Conservation (phyloP, 208 protist genomes). For the Leishmania tarentolae region DNA sequence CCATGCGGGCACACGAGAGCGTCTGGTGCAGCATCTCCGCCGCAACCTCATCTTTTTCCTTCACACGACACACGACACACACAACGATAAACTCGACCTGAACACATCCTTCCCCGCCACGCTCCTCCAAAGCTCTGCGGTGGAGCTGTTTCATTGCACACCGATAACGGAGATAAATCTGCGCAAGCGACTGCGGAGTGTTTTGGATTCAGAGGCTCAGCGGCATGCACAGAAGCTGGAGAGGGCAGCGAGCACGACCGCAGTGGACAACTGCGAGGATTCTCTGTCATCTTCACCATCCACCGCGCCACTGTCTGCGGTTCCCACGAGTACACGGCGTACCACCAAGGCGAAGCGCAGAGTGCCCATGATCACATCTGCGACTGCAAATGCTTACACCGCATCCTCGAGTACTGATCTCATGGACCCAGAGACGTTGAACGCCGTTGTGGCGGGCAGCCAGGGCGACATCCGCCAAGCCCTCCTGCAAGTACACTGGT, state of each 20-base stretch:
- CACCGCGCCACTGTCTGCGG: not conserved
- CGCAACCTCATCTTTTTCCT: slow-evolving; percentile 74
- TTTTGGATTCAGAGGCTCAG: slow-evolving; percentile 34
- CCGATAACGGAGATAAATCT: slow-evolving; percentile 73
- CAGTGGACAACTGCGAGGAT: not conserved
- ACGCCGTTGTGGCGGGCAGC: slow-evolving; percentile 45
- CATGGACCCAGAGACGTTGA: slow-evolving; percentile 24
- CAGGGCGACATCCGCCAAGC: slow-evolving; percentile 87
- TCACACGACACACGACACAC: slow-evolving; percentile 85
- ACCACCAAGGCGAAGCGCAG: not conserved
- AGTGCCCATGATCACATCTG: not conserved
- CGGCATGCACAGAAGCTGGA: not conserved
- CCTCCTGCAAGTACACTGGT: slow-evolving; percentile 76
- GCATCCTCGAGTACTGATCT: slow-evolving; percentile 4
- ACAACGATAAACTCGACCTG: slow-evolving; percentile 79
- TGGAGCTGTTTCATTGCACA: slow-evolving; percentile 79
- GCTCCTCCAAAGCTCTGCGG: slow-evolving; percentile 46
- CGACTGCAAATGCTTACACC: not conserved
- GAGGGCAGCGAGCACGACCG: not conserved
- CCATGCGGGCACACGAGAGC: not conserved
- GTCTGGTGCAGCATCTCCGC: slow-evolving; percentile 28
- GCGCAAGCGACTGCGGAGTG: slow-evolving; percentile 42
- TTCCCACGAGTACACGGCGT: not conserved
- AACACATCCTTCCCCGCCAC: slow-evolving; percentile 38
- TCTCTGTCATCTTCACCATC: not conserved